Evolutionary conservation across 495 filamentous ascomycete genomes (phyloP).

Genomic region (Xanthoparmelia taractica): DNA sequence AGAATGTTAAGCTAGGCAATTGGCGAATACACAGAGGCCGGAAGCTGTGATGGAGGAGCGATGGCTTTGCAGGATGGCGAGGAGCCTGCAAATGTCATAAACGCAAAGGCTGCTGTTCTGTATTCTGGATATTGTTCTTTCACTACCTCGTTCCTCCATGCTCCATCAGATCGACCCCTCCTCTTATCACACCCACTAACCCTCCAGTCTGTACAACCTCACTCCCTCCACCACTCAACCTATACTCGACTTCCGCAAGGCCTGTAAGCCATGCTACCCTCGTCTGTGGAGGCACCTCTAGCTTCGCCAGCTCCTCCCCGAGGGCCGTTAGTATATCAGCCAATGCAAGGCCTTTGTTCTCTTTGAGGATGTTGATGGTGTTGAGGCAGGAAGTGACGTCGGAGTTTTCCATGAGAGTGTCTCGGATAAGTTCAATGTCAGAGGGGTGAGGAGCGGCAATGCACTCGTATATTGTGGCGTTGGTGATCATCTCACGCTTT

Average conservation of each 20-base stretch:
- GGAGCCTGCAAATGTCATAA: background rate
- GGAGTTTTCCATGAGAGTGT: conserved; percentile 70
- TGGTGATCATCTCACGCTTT: conserved; percentile 76
- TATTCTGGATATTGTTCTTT: background rate
- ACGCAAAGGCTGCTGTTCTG: background rate
- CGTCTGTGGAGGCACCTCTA: conserved; percentile 81
- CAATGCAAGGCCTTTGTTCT: conserved; percentile 77
- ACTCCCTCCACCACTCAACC: conserved; percentile 81
- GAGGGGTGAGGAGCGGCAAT: conserved; percentile 90
- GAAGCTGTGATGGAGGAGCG: background rate
- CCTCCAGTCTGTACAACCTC: conserved; percentile 89
- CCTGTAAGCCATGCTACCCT: conserved; percentile 89
- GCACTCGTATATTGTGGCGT: conserved; percentile 90
- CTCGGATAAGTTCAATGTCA: conserved; percentile 76
- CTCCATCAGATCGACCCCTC: conserved; percentile 70
- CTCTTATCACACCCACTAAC: conserved; percentile 79
- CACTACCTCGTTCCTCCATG: conserved; percentile 26
- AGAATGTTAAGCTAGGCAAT: background rate
- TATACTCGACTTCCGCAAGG: conserved; percentile 84
- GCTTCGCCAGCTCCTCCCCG: conserved; percentile 67
- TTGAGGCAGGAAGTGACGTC: conserved; percentile 82
- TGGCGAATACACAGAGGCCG: background rate
- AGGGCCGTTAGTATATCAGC: conserved; percentile 87
- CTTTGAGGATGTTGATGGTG: conserved; percentile 79
- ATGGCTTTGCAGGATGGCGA: background rate